Base-by-base conservation (phyloP, 1,139 yeast species). In the Taiozyma sp. region DNA sequence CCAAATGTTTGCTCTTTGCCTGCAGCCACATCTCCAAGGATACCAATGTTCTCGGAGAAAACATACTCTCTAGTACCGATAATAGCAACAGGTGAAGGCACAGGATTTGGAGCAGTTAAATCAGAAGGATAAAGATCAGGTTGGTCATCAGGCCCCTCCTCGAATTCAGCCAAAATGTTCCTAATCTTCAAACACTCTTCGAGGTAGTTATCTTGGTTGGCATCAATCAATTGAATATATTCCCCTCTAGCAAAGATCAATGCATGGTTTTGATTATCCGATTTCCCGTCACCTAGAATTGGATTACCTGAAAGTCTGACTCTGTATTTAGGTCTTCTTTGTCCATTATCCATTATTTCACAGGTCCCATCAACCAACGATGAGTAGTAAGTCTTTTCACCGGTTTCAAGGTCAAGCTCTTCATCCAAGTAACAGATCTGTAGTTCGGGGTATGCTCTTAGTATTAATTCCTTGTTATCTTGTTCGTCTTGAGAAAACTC, bases 181-280 rank as follows among this genome's bases (percentile, higher is more conserved):
- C 99, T 86, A 70, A 93, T 90, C 83, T 93, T 93, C 74, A 93
- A 80, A 81, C 99, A 93, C 75, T 93, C 99, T 78, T 93, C 99
- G 70, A 93, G 79, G 68, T 93, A 93, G 75, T 93, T 93, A 73
- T 93, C 99, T 78, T 93, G 99, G 73, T 93, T 93, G 61, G 99
- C 98, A 85, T 93, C 99, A 68, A 93, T 87, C 74, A 93, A 82
- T 75, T 93, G 98, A 63, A 93, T 79, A 65, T 83, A 83, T 70
- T 83, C 89, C 72, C 90, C 90, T 71, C 90, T 78, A 65, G 83
- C 81, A 75, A 83, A 84, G 62, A 84, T 81, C 55, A 84, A 65
- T 49, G 88, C 78, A 67, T 83, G 88, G 65, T 84, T 84, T 66
- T 84, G 90, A 67, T 84, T 84, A 72, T 84, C 90, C 54, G 88